phyloP scores from a whole-genome alignment of 2,329 filamentous ascomycete genomes.

The Ascochyta fabae region DNA sequence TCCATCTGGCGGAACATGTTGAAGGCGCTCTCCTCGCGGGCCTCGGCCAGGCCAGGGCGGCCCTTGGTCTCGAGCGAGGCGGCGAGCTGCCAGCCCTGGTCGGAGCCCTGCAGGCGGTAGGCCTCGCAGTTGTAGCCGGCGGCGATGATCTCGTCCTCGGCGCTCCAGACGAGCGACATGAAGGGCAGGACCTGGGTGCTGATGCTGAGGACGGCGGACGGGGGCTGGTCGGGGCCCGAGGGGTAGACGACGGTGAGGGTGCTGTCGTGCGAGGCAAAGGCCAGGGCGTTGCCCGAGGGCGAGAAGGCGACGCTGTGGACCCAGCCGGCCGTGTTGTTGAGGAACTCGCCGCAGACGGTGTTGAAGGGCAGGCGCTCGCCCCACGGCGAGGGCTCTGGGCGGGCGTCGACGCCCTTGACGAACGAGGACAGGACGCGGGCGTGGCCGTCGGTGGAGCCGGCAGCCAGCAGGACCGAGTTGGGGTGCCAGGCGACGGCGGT shows the following conservation, averaged over 20 bases:
- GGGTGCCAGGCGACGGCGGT: slow-evolving; percentile 96
- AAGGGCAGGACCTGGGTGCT: slow-evolving; percentile 91
- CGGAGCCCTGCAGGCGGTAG: slow-evolving; percentile 82
- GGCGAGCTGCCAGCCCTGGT: slow-evolving; percentile 80
- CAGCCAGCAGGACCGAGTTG: slow-evolving; percentile 92
- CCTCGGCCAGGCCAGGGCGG: slow-evolving; percentile 63
- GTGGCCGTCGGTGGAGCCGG: slow-evolving; percentile 96
- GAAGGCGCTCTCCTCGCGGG: slow-evolving; percentile 87
- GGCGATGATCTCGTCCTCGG: slow-evolving; percentile 91
- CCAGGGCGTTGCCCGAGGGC: slow-evolving; percentile 88
- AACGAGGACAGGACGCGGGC: slow-evolving; percentile 94
- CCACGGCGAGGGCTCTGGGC: slow-evolving; percentile 88
- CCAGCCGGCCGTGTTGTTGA: slow-evolving; percentile 97
- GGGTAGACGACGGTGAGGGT: slow-evolving; percentile 97
- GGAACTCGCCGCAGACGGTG: slow-evolving; percentile 94
- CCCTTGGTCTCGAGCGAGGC: slow-evolving; percentile 81
- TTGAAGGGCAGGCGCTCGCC: slow-evolving; percentile 96
- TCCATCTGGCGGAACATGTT: slow-evolving; percentile 99
- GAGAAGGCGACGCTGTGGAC: slow-evolving; percentile 93
- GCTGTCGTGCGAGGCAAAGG: slow-evolving; percentile 94
- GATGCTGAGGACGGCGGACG: slow-evolving; percentile 86
- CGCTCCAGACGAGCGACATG: slow-evolving; percentile 89
- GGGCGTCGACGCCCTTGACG: slow-evolving; percentile 90
- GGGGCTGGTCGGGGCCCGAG: slow-evolving; percentile 86
- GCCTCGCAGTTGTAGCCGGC: slow-evolving; percentile 90